These are phyloP conservation scores for Cylindrodendrum hubeiense DNA, from an alignment of 2,329 filamentous ascomycete species.

Conservation along the genomic window DNA sequence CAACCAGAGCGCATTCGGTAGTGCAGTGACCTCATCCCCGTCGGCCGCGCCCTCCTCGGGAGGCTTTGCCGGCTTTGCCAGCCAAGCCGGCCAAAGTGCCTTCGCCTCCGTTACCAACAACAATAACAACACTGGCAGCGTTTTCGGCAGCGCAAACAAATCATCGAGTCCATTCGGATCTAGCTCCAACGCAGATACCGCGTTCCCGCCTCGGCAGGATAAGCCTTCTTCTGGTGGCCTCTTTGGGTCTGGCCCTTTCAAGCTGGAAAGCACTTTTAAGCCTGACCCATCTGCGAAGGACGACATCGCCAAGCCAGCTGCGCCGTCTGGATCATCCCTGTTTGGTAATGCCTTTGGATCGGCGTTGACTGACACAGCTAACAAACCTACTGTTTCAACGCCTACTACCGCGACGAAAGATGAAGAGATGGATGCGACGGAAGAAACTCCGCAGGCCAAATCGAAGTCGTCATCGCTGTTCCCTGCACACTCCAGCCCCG, in stretches of 20 bases:
- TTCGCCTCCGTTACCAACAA: constrained; percentile 63
- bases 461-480: constrained; percentile 49
- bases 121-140: constrained; percentile 49
- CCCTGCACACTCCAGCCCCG: constrained; percentile 41
- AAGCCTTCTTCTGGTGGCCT: constrained; percentile 46
- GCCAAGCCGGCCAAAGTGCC: constrained; percentile 63
- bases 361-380: constrained; percentile 63
- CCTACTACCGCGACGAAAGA: constrained; percentile 57
- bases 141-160: constrained; percentile 55
- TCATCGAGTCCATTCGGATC: constrained; percentile 46
- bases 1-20: constrained; percentile 54
- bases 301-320: constrained; percentile 64
- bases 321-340: constrained; percentile 58
- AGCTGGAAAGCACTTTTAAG: constrained; percentile 76
- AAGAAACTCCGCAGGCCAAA: constrained; percentile 53
- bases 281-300: constrained; percentile 72
- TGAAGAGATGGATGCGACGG: constrained; percentile 63
- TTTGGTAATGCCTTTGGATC: constrained; percentile 74
- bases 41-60: constrained; percentile 54
- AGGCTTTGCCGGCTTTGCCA: constrained; percentile 68
- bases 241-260: constrained; percentile 71
- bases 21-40: constrained; percentile 39
- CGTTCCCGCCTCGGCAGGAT: constrained; percentile 45
- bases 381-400: constrained; percentile 49
- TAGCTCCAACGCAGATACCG: constrained; percentile 39